Evolutionary conservation across 768 basidiomycete species (phyloP), one percentile per base, ranked within the genome.

Genomic region (Megacollybia marginata): DNA sequence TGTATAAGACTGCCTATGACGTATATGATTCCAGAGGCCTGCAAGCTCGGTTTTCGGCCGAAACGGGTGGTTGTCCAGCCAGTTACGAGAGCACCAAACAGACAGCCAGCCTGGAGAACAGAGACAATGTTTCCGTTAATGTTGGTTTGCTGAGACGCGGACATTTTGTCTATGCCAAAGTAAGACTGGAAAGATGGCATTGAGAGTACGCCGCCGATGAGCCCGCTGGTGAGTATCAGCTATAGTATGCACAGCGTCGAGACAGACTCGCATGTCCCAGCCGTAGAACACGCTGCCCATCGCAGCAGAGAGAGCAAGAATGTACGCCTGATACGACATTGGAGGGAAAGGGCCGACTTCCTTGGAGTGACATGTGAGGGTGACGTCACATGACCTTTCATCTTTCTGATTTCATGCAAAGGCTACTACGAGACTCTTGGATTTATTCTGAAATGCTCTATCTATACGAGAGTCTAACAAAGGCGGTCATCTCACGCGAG

Each of bases 101-200:
- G 71, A 49, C 69, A 73, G 4, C 76, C 74, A 2, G 65, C 73
- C 50, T 78, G 76, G 20, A 78, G 56, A 28, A 75, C 63, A 0
- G 76, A 65, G n/a, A 79, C 78, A 23, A 79, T 74, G 52, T 78
- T 75, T 5, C 77, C 78, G 34, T 64, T 66, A 23, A 79, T 51
- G 48, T 70, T 59, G 18, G 75, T 74, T 28, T 60, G 61, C 9
- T 69, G 65, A n/a, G 56, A 52, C 1, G 68, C 52, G 19, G 59
- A 65, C 61, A 67, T 55, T 46, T 65, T 58, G 57, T 75, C 57
- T 40, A 78, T 46, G 11, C 74, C 75, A 57, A 79, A 78, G 55
- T 74, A 78, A 15, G 57, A 42, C 52, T 75, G 65, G 58, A 79
- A 78, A 3, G 76, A 75, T 5, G 56, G 35, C 12, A 79, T 59